A percentile compares a stretch with the other conserved stretches of the same genome.
Evolutionary conservation across 2,329 filamentous ascomycete genomes (phyloP).

Genomic region (Curvularia hawaiiensis): DNA sequence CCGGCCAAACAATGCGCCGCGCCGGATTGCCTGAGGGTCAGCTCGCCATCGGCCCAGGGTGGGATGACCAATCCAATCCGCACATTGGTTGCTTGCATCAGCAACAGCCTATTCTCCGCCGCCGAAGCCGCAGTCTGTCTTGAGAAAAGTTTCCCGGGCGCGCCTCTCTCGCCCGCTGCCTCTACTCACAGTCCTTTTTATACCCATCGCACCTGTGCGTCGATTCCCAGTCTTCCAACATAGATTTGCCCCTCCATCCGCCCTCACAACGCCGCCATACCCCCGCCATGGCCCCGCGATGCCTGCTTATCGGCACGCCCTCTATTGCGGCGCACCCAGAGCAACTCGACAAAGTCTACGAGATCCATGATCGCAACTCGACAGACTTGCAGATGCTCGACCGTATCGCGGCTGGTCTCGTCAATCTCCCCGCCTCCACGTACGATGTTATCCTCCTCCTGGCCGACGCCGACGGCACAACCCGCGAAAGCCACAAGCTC

Average conservation of each 20-base stretch:
- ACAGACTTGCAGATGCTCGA: constrained; percentile 99
- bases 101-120: constrained; percentile 27
- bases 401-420: constrained; percentile 80
- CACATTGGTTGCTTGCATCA: constrained; percentile 12
- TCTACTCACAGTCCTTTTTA: not conserved
- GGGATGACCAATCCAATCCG: constrained; percentile 15
- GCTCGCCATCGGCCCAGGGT: constrained; percentile 2
- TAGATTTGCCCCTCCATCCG: constrained; percentile 2
- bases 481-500: constrained; percentile 65
- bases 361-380: constrained; percentile 71
- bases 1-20: not conserved
- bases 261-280: constrained; percentile 10
- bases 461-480: constrained; percentile 72
- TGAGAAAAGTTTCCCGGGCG: constrained; percentile 30
- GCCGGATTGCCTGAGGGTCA: constrained; percentile 14
- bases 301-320: constrained; percentile 86
- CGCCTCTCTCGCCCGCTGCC: constrained; percentile 10
- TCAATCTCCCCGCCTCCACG: constrained; percentile 73
- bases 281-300: constrained; percentile 57
- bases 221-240: not conserved
- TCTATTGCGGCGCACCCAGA: constrained; percentile 86
- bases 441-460: constrained; percentile 89
- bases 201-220: not conserved
- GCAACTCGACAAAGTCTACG: constrained; percentile 72
- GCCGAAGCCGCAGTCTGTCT: constrained; percentile 35